Evolutionary conservation across 257 asterid species (phyloP).

Genomic region (Primulina huaijiensis): DNA sequence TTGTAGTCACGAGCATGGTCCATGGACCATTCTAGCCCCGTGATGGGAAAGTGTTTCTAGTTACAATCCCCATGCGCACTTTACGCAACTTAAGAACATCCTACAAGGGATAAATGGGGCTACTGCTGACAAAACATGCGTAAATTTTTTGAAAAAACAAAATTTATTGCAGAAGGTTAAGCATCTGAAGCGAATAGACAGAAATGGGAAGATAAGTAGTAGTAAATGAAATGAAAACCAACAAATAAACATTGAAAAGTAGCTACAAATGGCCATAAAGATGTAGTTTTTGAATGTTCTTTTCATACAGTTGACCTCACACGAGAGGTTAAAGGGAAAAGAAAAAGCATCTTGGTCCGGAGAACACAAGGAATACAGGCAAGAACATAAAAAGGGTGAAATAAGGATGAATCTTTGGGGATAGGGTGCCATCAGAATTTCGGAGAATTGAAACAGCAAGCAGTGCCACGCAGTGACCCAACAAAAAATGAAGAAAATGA

Average conservation of each 20-base stretch:
- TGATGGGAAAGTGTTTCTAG: conserved; percentile 15
- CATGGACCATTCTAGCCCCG: conserved; percentile 20
- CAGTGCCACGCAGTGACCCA: conserved; percentile 6
- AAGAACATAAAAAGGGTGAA: conserved; percentile 20
- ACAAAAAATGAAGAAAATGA: too few species aligned
- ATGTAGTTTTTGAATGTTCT: background rate
- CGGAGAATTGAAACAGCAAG: background rate
- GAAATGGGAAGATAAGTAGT: background rate
- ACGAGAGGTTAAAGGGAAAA: too few species aligned
- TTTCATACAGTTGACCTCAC: background rate
- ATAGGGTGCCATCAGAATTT: conserved; percentile 11
- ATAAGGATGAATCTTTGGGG: background rate
- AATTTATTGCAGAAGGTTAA: background rate
- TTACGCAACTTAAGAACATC: conserved; percentile 21
- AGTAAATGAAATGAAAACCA: background rate
- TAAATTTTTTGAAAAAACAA: conserved; percentile 1
- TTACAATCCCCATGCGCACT: conserved; percentile 31
- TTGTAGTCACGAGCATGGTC: conserved; percentile 39
- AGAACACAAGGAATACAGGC: conserved; percentile 22
- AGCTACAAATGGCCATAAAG: conserved; percentile 9
- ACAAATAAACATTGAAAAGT: conserved; percentile 10
- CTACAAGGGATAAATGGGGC: background rate
- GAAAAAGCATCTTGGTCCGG: background rate
- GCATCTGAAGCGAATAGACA: background rate
- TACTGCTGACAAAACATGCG: background rate